These are phyloP conservation scores for Trebouxia sp. DNA, from an alignment of 139 green algal genomes.

Conservation along the genomic window DNA sequence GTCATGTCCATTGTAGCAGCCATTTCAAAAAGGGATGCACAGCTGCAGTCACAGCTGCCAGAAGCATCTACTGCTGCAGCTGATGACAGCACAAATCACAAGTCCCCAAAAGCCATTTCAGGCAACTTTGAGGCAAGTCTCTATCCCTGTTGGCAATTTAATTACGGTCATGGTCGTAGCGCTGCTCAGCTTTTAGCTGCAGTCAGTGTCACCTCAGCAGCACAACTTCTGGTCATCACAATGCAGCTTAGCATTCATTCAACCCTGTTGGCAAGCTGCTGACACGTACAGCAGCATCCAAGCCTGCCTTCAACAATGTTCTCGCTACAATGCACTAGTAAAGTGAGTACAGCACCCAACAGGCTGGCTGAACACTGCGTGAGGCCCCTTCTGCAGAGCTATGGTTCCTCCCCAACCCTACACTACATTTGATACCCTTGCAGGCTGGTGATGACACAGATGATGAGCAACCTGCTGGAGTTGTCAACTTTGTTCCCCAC, in stretches of 20 bases:
- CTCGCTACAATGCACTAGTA: not conserved
- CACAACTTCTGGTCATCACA: not conserved
- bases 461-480: not conserved
- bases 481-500: not conserved
- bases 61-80: not conserved
- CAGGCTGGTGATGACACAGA: not conserved
- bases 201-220: not conserved
- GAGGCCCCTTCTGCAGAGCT: no score
- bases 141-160: not conserved
- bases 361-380: no score
- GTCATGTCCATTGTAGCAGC: conserved; percentile 10
- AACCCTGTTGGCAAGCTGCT: no score
- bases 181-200: not conserved
- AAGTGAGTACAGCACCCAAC: no score
- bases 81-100: not conserved
- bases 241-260: no score
- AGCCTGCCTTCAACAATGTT: not conserved
- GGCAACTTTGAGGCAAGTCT: not conserved
- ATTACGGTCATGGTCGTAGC: not conserved
- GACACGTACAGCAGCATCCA: no score
- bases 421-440: no score
- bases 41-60: not conserved
- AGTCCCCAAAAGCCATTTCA: not conserved
- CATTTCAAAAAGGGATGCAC: not conserved
- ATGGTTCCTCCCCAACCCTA: no score